phyloP scores from a whole-genome alignment of 2,329 filamentous ascomycete species.

The Aspergillus transmontanensis region DNA sequence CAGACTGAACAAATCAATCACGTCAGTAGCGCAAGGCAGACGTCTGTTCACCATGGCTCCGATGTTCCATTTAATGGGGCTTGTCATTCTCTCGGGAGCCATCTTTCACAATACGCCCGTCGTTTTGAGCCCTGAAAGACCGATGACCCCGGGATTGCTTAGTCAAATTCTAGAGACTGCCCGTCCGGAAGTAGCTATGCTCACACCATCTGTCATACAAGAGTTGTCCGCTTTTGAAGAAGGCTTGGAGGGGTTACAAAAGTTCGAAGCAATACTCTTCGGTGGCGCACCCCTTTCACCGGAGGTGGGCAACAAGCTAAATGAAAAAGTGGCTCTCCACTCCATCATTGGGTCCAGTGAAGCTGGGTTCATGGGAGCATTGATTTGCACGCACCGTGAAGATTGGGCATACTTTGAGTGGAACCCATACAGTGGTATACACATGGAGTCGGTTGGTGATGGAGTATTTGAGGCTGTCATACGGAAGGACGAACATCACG shows the following conservation, averaged over 20 bases:
- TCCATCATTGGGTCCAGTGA: slow-evolving; percentile 8
- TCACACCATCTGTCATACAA: background rate
- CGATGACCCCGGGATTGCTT: background rate
- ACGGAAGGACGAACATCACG: background rate
- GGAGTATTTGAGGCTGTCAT: slow-evolving; percentile 26
- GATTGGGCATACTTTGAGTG: slow-evolving; percentile 30
- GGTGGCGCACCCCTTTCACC: background rate
- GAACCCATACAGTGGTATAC: slow-evolving; percentile 15
- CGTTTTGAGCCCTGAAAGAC: background rate
- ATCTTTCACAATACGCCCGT: background rate
- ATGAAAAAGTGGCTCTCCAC: background rate
- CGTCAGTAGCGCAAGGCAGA: background rate
- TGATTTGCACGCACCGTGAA: slow-evolving; percentile 10
- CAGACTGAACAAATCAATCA: too few species aligned
- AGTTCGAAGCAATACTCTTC: background rate
- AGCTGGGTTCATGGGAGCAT: slow-evolving; percentile 8
- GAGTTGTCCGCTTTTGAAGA: background rate
- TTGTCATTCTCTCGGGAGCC: background rate
- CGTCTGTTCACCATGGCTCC: background rate
- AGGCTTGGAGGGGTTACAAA: background rate
- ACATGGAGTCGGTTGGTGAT: slow-evolving; percentile 11
- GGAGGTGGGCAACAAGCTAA: background rate
- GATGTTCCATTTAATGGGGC: background rate
- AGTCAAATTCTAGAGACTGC: background rate
- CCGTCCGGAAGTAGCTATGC: background rate